Base-by-base conservation (phyloP, 306 rosid species). In the Pyrus pyrifolia region DNA sequence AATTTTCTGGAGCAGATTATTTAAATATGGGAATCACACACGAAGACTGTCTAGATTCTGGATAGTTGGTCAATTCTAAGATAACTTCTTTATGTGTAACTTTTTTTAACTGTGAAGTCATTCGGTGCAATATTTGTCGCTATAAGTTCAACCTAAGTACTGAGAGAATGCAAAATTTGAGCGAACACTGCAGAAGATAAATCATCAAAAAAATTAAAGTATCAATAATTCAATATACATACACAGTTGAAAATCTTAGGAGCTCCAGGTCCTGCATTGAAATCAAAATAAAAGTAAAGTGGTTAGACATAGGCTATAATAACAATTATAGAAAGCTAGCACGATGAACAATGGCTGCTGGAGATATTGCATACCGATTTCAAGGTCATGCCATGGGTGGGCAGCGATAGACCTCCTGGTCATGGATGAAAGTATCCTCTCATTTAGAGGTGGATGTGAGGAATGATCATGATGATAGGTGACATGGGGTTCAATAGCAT, bases 311-410 rank as follows among this genome's bases (percentile, higher is more conserved):
- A 78, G 69, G 58, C 62, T 62, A 55, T 11, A 22, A 60, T 44
- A 76, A 31, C 53, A 55, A 76, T 30, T 60, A 40, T 29, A 42
- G 7, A 68, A 69, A 69, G 25, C 22, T 29, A 17, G 58, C 23
- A 60, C 14, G 21, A 61, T 33, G 67, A 40, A 21, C 42, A 31
- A 4, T 18, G 10, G 25, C 62, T 60, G 19, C 61, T 8, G 31
- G 33, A 35, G 35, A n/a, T 23, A 67, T 49, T 14, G 67, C 76
- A 76, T 83, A 90, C 98, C 98, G 40, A 95, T 95, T 91, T 95
- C 98, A 69, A 95, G 97, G 89, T 95, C 98, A 81, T 95, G 98
- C 98, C 98, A 95, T 17, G 98, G 98, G 82, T 95, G 98, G 18
- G 98, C 98, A 82, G 98, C 98, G 46, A 84, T 92, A 52, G 97